phyloP scores from a whole-genome alignment of 768 basidiomycete species.

The Tulasnella sp. region DNA sequence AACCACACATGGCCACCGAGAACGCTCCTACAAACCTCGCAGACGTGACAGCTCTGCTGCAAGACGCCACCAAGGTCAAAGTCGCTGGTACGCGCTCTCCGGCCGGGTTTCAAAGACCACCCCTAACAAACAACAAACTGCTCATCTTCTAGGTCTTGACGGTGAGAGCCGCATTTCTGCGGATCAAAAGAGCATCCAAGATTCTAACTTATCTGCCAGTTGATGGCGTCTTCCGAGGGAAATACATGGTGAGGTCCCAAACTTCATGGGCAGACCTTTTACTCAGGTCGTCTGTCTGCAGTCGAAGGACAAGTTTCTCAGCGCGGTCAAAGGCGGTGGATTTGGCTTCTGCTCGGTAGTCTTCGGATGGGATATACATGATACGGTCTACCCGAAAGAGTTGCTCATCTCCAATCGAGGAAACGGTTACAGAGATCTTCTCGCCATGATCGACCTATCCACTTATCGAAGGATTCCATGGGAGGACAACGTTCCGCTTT shows the following conservation, averaged over 20 bases:
- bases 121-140: neutral
- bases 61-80: slow-evolving; percentile 72
- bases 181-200: neutral
- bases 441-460: slow-evolving; percentile 76
- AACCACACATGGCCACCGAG: slow-evolving; percentile 22
- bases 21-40: slow-evolving; percentile 41
- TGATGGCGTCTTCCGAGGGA: slow-evolving; percentile 91
- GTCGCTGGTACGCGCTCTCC: slow-evolving; percentile 58
- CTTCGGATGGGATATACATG: slow-evolving; percentile 93
- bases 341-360: slow-evolving; percentile 93
- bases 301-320: slow-evolving; percentile 87
- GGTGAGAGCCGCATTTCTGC: neutral
- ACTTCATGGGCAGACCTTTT: neutral
- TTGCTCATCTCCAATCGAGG: slow-evolving; percentile 80
- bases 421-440: slow-evolving; percentile 86
- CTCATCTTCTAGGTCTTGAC: slow-evolving; percentile 4
- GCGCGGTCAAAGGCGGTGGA: slow-evolving; percentile 50
- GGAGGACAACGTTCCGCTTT: slow-evolving; percentile 60
- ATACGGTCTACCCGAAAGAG: slow-evolving; percentile 71
- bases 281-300: slow-evolving; percentile 24
- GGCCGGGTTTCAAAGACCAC: neutral
- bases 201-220: slow-evolving; percentile 34
- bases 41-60: slow-evolving; percentile 45
- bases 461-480: slow-evolving; percentile 84
- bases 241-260: slow-evolving; percentile 57